Conservation (phyloP, 805 yeast species). For the Saturnispora sekii region DNA sequence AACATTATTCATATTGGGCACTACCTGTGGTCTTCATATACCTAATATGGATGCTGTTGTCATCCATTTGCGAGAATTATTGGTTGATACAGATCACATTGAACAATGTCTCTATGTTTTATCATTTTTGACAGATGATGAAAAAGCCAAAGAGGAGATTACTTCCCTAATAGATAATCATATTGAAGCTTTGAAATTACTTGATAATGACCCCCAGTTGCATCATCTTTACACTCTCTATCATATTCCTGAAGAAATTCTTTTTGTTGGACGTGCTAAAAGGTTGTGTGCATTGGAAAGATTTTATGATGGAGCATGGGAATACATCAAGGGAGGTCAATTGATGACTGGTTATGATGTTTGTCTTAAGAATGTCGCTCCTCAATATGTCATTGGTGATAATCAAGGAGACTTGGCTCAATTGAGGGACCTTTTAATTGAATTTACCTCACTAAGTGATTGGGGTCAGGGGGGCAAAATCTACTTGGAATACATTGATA, state of each 20-base stretch:
- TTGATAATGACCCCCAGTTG: slow-evolving; percentile 23
- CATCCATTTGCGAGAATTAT: slow-evolving; percentile 38
- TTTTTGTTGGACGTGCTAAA: slow-evolving; percentile 54
- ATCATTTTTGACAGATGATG: slow-evolving; percentile 45
- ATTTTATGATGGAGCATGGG: slow-evolving; percentile 43
- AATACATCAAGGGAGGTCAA: slow-evolving; percentile 50
- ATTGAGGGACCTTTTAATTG: slow-evolving; percentile 29
- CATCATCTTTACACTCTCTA: slow-evolving; percentile 31
- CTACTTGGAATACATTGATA: slow-evolving; percentile 39
- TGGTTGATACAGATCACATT: slow-evolving; percentile 39
- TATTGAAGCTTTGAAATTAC: slow-evolving; percentile 24
- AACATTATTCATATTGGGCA: slow-evolving; percentile 11
- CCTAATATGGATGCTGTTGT: slow-evolving; percentile 15
- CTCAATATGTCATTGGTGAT: slow-evolving; percentile 52
- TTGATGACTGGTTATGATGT: slow-evolving; percentile 56
- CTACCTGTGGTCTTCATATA: slow-evolving; percentile 11
- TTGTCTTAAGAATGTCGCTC: slow-evolving; percentile 56
- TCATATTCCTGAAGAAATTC: slow-evolving; percentile 37
- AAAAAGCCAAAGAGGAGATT: slow-evolving; percentile 33
- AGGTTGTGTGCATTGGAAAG: slow-evolving; percentile 40
- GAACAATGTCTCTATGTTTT: slow-evolving; percentile 55
- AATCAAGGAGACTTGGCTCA: slow-evolving; percentile 14
- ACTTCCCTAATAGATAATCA: slow-evolving; percentile 28
- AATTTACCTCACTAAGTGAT: slow-evolving; percentile 36
- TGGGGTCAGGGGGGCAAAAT: slow-evolving; percentile 55